Evolutionary conservation across 306 rosid species (phyloP).

Genomic region (Amphicarpaea edgeworthii): DNA sequence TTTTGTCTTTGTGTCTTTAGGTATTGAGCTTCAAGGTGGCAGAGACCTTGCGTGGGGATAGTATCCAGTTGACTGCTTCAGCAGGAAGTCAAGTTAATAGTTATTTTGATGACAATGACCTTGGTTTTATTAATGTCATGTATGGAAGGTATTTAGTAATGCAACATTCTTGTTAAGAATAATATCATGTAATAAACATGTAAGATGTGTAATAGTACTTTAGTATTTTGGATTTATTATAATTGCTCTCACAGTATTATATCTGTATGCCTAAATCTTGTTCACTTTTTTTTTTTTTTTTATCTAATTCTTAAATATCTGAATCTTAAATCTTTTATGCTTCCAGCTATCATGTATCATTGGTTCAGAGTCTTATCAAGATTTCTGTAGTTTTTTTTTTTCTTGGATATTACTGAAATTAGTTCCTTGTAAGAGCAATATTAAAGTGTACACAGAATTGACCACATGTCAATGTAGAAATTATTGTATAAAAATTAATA

Average conservation of each 20-base stretch:
- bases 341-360: slow-evolving; percentile 20
- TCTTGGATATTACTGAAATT: slow-evolving; percentile 24
- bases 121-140: slow-evolving; percentile 74
- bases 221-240: neutral
- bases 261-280: neutral
- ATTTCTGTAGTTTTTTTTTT: slow-evolving; percentile 10
- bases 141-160: slow-evolving; percentile 74
- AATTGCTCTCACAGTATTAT: neutral
- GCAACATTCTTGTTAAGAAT: slow-evolving; percentile 30
- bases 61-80: slow-evolving; percentile 48
- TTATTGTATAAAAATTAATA: slow-evolving; percentile 13
- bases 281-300: neutral
- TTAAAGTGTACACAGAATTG: slow-evolving; percentile 7
- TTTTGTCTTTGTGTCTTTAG: slow-evolving; percentile 56
- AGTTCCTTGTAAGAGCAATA: slow-evolving; percentile 27
- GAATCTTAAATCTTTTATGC: slow-evolving; percentile 28
- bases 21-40: slow-evolving; percentile 68
- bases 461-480: slow-evolving; percentile 12
- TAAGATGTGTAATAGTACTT: neutral
- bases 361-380: slow-evolving; percentile 12
- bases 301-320: slow-evolving; percentile 30
- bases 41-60: slow-evolving; percentile 54
- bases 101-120: slow-evolving; percentile 64
- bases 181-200: slow-evolving; percentile 10
- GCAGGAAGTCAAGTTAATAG: slow-evolving; percentile 56